Conservation (phyloP, 768 basidiomycete genomes). For the Thelephora aurantiotincta region DNA sequence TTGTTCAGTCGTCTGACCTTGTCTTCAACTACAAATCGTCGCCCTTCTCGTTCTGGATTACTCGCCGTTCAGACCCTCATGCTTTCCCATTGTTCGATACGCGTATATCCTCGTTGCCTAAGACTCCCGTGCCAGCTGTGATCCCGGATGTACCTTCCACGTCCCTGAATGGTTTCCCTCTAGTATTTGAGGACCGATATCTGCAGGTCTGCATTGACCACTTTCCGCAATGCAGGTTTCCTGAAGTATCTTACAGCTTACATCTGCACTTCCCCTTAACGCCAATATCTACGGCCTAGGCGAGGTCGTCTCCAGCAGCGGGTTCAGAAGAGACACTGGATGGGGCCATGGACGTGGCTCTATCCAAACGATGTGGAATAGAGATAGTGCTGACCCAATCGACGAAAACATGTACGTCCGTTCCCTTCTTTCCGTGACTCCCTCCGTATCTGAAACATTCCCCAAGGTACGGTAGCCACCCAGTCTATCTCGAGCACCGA, state of each 20-base stretch:
- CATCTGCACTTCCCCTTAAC: slow-evolving; percentile 48
- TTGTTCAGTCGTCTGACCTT: slow-evolving; percentile 37
- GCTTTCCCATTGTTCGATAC: slow-evolving; percentile 57
- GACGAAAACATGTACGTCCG: slow-evolving; percentile 48
- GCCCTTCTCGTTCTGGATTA: slow-evolving; percentile 76
- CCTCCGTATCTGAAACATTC: slow-evolving; percentile 2
- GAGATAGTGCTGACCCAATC: slow-evolving; percentile 46
- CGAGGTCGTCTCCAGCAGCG: slow-evolving; percentile 56
- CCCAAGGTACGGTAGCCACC: slow-evolving; percentile 55
- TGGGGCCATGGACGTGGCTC: slow-evolving; percentile 35
- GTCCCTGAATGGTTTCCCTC: slow-evolving; percentile 45
- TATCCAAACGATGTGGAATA: slow-evolving; percentile 55
- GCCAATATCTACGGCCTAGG: slow-evolving; percentile 73
- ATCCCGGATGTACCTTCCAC: slow-evolving; percentile 36
- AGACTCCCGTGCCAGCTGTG: slow-evolving; percentile 43
- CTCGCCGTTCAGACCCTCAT: slow-evolving; percentile 43
- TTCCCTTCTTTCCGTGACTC: neutral
- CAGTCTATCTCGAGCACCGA: slow-evolving; percentile 64
- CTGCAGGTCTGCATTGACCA: slow-evolving; percentile 35
- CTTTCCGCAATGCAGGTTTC: neutral
- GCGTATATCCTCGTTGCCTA: slow-evolving; percentile 43
- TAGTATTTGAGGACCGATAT: slow-evolving; percentile 74
- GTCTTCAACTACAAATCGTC: slow-evolving; percentile 49
- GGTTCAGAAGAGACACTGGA: slow-evolving; percentile 49
- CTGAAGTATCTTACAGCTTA: slow-evolving; percentile 23